phyloP scores from a whole-genome alignment of 2,329 filamentous ascomycete genomes.

The Hypoxylon sp. region DNA sequence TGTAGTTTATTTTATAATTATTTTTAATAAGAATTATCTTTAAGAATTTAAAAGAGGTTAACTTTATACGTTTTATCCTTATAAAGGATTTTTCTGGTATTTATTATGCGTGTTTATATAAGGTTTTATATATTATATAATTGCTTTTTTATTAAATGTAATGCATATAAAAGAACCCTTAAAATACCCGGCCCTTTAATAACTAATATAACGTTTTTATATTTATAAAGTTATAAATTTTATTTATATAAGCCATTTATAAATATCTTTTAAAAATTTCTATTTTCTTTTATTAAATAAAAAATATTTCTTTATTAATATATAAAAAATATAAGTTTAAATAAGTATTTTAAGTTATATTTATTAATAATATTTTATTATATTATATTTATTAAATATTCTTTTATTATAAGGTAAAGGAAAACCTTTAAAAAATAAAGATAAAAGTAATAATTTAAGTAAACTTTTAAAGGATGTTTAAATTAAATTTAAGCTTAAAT shows the following conservation, averaged over 20 bases:
- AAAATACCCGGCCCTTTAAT: background rate
- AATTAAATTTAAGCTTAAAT: background rate
- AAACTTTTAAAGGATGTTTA: background rate
- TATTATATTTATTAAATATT: background rate
- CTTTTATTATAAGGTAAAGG: background rate
- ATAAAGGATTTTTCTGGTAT: too few species aligned
- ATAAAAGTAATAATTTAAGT: conserved; percentile 13
- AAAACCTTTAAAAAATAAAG: background rate
- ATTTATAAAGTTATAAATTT: background rate
- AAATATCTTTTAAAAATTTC: conserved; percentile 1
- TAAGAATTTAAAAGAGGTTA: too few species aligned
- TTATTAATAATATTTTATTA: background rate
- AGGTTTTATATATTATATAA: too few species aligned
- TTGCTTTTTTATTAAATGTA: background rate
- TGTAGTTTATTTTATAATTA: background rate
- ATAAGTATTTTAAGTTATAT: background rate
- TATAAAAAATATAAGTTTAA: background rate
- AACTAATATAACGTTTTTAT: conserved; percentile 8
- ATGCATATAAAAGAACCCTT: background rate
- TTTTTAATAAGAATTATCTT: too few species aligned
- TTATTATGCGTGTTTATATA: too few species aligned
- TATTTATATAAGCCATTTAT: background rate
- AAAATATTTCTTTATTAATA: background rate
- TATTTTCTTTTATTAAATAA: background rate
- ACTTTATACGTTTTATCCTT: too few species aligned